Evolutionary conservation across 2,329 filamentous ascomycete genomes (phyloP).

Genomic region (Cladosporium halotolerans): DNA sequence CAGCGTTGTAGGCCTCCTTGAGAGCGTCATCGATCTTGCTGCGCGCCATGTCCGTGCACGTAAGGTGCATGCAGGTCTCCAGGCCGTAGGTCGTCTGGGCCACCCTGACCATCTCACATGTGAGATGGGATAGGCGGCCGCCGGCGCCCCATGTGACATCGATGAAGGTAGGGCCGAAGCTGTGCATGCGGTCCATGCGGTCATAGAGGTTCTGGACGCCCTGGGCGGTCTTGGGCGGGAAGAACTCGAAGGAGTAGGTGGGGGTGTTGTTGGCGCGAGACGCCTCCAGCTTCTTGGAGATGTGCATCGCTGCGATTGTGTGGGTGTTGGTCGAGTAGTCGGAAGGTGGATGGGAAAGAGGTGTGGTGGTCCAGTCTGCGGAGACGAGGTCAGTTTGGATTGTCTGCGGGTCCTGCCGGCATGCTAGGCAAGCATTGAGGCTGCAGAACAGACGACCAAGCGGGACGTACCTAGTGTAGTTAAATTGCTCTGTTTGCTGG

Average conservation of each 20-base stretch:
- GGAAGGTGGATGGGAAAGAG: neutral
- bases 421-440: neutral
- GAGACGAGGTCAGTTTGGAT: conserved; percentile 13
- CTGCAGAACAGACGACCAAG: neutral
- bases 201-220: conserved; percentile 99
- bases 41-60: conserved; percentile 94
- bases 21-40: conserved; percentile 88
- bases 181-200: conserved; percentile 98
- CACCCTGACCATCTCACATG: conserved; percentile 94
- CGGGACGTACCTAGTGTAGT: conserved; percentile 1
- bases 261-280: conserved; percentile 72
- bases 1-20: conserved; percentile 81
- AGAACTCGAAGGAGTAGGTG: conserved; percentile 99
- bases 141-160: conserved; percentile 98
- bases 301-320: conserved; percentile 62
- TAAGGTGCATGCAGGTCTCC: conserved; percentile 98
- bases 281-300: conserved; percentile 82
- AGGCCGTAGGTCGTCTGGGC: conserved; percentile 92
- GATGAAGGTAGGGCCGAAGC: conserved; percentile 88
- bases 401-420: neutral
- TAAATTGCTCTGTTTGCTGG: too few species aligned
- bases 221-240: conserved; percentile 93
- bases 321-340: neutral
- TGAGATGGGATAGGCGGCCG: conserved; percentile 82
- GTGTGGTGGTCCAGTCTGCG: conserved; percentile 4